A percentile compares a stretch with the other conserved stretches of the same genome.
Evolutionary conservation across 306 rosid species (phyloP).

Genomic region (Arachis hypogaea): DNA sequence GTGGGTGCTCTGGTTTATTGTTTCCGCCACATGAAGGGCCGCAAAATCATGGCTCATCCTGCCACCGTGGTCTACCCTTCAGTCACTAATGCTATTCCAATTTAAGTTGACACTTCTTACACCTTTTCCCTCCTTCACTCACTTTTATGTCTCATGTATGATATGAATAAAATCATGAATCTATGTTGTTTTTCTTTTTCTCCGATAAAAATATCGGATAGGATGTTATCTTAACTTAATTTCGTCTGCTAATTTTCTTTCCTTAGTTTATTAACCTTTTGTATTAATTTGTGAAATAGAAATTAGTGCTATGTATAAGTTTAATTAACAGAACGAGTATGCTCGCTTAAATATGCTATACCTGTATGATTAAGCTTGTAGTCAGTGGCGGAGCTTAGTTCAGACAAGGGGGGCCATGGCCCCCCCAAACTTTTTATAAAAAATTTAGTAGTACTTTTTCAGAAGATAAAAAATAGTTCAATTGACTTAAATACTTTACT

Average conservation of each 20-base stretch:
- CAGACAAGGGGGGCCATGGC: too few species aligned
- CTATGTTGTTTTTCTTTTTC: background rate
- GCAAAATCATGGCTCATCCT: constrained; percentile 62
- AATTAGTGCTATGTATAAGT: too few species aligned
- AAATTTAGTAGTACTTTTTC: too few species aligned
- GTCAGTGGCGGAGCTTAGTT: too few species aligned
- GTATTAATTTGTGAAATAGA: too few species aligned
- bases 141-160: background rate
- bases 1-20: constrained; percentile 65
- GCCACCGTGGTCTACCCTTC: constrained; percentile 66
- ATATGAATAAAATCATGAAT: background rate
- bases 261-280: background rate
- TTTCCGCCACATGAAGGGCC: constrained; percentile 44
- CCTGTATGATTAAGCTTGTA: too few species aligned
- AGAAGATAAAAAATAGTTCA: too few species aligned
- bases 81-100: constrained; percentile 56
- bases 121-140: too few species aligned
- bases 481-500: too few species aligned
- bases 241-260: background rate
- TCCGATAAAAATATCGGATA: background rate
- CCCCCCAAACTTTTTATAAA: too few species aligned
- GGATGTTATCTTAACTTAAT: background rate
- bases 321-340: too few species aligned
- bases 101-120: constrained; percentile 2
- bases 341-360: too few species aligned